phyloP scores from a whole-genome alignment of 139 green algal species.

The Volvox reticuliferus region DNA sequence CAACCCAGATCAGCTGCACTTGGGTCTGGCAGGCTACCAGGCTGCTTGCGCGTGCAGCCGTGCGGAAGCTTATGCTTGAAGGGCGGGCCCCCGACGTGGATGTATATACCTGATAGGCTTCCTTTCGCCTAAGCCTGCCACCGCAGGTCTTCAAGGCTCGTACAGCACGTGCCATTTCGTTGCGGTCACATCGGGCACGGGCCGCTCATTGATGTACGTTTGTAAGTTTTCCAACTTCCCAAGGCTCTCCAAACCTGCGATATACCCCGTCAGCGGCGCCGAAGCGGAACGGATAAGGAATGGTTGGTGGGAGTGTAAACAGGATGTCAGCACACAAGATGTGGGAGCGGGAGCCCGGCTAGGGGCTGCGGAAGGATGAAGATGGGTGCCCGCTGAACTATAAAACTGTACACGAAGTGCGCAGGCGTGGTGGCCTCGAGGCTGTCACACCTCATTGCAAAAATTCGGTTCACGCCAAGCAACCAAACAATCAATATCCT shows the following conservation, averaged over 20 bases:
- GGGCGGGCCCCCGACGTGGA: too few species aligned
- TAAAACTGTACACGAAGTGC: neutral
- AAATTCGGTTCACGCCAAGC: too few species aligned
- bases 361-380: neutral
- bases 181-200: slow-evolving; percentile 55
- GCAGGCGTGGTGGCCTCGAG: too few species aligned
- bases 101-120: neutral
- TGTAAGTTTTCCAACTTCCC: slow-evolving; percentile 9
- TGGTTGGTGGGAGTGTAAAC: neutral
- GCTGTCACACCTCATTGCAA: too few species aligned
- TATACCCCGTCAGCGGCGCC: neutral
- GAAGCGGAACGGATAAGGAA: neutral
- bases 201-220: slow-evolving; percentile 51
- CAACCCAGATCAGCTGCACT: too few species aligned
- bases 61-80: too few species aligned
- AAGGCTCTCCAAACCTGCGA: slow-evolving; percentile 15
- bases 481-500: neutral
- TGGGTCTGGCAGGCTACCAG: too few species aligned
- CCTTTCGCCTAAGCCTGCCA: too few species aligned
- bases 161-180: slow-evolving; percentile 6
- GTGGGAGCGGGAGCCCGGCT: neutral
- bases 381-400: neutral
- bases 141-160: slow-evolving; percentile 39
- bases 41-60: too few species aligned
- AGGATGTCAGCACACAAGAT: neutral